Conservation (phyloP, 495 filamentous ascomycete genomes). For the Lepraria neglecta region DNA sequence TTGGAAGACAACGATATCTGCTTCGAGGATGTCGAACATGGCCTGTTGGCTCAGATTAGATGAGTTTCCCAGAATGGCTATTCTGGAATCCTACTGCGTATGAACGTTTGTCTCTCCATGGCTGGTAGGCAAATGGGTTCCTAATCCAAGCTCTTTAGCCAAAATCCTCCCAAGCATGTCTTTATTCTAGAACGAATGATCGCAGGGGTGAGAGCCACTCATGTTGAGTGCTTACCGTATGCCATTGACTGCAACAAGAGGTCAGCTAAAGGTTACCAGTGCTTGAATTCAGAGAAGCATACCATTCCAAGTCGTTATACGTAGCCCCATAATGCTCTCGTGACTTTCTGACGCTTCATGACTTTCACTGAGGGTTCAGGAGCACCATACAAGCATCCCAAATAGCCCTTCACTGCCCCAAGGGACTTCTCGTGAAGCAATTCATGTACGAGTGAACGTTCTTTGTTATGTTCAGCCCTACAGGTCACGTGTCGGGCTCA, state of each 20-base stretch:
- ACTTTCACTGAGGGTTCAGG: not conserved
- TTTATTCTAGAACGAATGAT: not conserved
- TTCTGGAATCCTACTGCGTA: slow-evolving; percentile 53
- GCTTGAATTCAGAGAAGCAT: slow-evolving; percentile 25
- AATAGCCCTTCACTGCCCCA: not conserved
- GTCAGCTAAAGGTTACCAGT: slow-evolving; percentile 24
- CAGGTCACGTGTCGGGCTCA: not conserved
- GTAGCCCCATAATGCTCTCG: slow-evolving; percentile 54
- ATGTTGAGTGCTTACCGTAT: slow-evolving; percentile 57
- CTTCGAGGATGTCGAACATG: slow-evolving; percentile 92
- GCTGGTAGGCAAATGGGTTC: slow-evolving; percentile 91
- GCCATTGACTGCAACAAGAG: slow-evolving; percentile 67
- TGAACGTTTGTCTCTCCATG: slow-evolving; percentile 84
- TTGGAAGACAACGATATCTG: slow-evolving; percentile 92
- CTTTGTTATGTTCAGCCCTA: not conserved
- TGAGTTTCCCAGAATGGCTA: not conserved
- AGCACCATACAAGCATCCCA: not conserved
- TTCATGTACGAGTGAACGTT: too few species aligned
- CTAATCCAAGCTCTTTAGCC: slow-evolving; percentile 36
- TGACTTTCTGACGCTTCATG: slow-evolving; percentile 28
- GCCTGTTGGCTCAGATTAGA: slow-evolving; percentile 39
- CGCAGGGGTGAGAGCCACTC: not conserved
- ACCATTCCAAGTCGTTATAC: slow-evolving; percentile 92
- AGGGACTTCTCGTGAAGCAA: not conserved
- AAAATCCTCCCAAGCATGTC: not conserved